These are phyloP conservation scores for Podospora pseudocomata DNA, from an alignment of 495 filamentous ascomycete species.

Conservation along the genomic window DNA sequence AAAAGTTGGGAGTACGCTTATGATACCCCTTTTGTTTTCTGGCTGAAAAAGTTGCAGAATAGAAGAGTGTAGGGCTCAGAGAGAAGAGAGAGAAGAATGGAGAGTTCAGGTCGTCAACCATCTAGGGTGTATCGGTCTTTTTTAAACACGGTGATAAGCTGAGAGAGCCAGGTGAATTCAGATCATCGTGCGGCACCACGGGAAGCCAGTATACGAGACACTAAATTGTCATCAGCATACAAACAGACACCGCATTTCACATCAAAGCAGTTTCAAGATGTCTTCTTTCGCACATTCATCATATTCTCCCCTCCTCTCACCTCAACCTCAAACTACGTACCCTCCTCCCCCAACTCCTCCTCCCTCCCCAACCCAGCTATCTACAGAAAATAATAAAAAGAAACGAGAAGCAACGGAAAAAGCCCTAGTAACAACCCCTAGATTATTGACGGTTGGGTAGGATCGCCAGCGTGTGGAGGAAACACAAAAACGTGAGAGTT, in stretches of 20 bases:
- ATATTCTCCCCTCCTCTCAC: conserved; percentile 14
- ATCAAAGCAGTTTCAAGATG: neutral
- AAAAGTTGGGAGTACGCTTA: neutral
- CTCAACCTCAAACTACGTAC: neutral
- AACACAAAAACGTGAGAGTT: neutral
- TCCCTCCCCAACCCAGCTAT: conserved; percentile 18
- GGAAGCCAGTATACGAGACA: too few species aligned
- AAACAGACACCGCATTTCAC: too few species aligned
- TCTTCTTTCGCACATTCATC: conserved; percentile 13
- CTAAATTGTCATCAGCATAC: too few species aligned
- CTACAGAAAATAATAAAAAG: conserved; percentile 24
- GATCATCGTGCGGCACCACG: too few species aligned
- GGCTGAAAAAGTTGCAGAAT: too few species aligned
- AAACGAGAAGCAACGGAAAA: conserved; percentile 20
- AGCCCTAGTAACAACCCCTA: conserved; percentile 10
- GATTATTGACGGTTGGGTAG: conserved; percentile 11
- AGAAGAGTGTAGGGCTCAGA: neutral
- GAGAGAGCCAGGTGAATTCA: too few species aligned
- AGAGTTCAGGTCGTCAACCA: too few species aligned
- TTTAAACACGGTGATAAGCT: too few species aligned
- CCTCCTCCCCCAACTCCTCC: neutral
- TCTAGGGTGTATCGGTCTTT: too few species aligned
- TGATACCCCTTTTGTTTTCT: too few species aligned
- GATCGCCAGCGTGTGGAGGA: neutral
- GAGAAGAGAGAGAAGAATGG: neutral